These are phyloP conservation scores for Irpex sp. DNA, from an alignment of 1,284 basidiomycete species.

Conservation along the genomic window DNA sequence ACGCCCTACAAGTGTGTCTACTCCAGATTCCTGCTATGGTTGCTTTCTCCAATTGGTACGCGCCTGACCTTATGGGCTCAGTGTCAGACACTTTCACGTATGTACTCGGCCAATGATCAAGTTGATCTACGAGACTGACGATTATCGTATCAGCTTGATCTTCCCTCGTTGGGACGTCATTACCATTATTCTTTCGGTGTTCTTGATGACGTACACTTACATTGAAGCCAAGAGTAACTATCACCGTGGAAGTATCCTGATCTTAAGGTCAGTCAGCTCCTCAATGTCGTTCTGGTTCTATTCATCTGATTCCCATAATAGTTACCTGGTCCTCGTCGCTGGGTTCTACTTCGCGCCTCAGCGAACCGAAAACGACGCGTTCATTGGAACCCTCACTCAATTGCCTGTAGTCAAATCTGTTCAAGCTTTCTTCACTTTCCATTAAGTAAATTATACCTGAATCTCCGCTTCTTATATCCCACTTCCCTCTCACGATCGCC, in stretches of 20 bases:
- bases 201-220: conserved; percentile 98
- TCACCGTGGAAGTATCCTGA: conserved; percentile 89
- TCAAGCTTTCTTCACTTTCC: conserved; percentile 16
- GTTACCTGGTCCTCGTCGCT: conserved; percentile 13
- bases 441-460: not conserved
- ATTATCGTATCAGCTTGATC: conserved; percentile 64
- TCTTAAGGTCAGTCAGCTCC: conserved; percentile 63
- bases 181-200: conserved; percentile 91
- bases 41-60: conserved; percentile 94
- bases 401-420: conserved; percentile 13
- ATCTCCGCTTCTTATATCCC: not conserved
- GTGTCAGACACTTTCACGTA: conserved; percentile 88
- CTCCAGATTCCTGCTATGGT: conserved; percentile 99
- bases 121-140: conserved; percentile 10
- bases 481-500: not conserved
- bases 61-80: conserved; percentile 78
- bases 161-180: conserved; percentile 99
- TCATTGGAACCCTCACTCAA: conserved; percentile 13
- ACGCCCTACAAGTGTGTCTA: conserved; percentile 96
- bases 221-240: conserved; percentile 99
- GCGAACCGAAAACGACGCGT: conserved; percentile 10
- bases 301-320: not conserved
- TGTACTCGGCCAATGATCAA: conserved; percentile 22
- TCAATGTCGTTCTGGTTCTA: not conserved
- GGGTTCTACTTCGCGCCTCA: conserved; percentile 15